Conservation (phyloP, 192 early-diverging fungal species). For the Linnemannia elongata region DNA sequence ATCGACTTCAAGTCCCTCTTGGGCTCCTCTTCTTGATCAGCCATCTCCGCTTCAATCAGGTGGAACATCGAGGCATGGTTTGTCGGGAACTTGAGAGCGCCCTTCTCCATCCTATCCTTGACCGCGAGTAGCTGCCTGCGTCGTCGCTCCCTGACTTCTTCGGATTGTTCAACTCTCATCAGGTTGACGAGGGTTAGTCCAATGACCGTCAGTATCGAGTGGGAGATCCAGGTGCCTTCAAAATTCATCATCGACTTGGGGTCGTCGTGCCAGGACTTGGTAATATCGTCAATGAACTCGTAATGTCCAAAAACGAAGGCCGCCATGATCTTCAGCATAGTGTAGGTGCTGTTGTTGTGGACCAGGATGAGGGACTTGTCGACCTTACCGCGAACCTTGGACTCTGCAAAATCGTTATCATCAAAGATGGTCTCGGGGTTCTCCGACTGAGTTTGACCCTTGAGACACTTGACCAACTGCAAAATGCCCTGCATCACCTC, state of each 20-base stretch:
- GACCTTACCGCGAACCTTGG: conserved; percentile 10
- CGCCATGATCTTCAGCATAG: conserved; percentile 47
- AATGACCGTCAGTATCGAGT: conserved; percentile 40
- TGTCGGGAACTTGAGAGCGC: conserved; percentile 28
- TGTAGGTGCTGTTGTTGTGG: conserved; percentile 45
- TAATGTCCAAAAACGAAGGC: conserved; percentile 51
- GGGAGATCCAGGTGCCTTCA: conserved; percentile 40
- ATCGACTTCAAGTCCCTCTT: conserved; percentile 20
- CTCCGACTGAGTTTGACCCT: conserved; percentile 26
- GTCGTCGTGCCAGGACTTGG: conserved; percentile 37
- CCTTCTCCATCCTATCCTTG: conserved; percentile 35
- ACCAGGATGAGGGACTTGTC: conserved; percentile 27
- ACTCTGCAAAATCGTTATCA: conserved; percentile 40
- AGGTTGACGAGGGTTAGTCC: conserved; percentile 34
- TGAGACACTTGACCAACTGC: conserved; percentile 50
- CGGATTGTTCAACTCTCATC: conserved; percentile 28
- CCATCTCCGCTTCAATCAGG: conserved; percentile 48
- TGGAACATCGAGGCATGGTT: conserved; percentile 56
- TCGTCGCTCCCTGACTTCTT: neutral
- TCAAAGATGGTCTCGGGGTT: conserved; percentile 55
- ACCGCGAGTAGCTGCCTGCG: conserved; percentile 11
- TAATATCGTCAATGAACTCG: conserved; percentile 29
- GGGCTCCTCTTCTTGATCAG: conserved; percentile 27
- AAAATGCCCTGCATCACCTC: conserved; percentile 50
- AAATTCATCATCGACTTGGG: conserved; percentile 54